Evolutionary conservation across 306 rosid species (phyloP), one percentile per base, ranked within the genome.

Genomic region (Castanea mollissima): DNA sequence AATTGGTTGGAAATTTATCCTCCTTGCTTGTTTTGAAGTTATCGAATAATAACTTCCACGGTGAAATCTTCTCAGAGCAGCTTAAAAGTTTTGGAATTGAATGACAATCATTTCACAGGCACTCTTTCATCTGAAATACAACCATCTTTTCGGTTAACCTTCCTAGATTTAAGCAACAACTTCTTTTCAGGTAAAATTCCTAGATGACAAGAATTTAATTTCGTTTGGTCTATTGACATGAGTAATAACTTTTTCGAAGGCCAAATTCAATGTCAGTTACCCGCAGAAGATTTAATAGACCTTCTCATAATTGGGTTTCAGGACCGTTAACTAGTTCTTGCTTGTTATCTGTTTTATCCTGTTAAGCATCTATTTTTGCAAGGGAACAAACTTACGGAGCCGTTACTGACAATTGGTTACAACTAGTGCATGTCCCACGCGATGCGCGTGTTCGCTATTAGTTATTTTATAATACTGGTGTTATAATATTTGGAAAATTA

Each of bases 151-250:
- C 41, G 3, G 29, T 27, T 38, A 6, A 1, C 0, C 5, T 5
- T 38, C 6, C 0, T 81, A 5, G 19, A 13, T 67, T 21, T 81
- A 10, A 51, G 80, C 16, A 62, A 71, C 18, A 76, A 81, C 29
- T 76, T 31, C 68, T 34, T 80, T 32, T 55, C 84, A 3, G 79
- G 84, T 19, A 13, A 1, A 80, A 80, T 80, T 76, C 69, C 81
- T 4, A 38, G 0, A 58, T 18, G 52, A 74, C 20, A 54, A 71
- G 6, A 71, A 81, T 52, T 76, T 20, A 12, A 20, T 34, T 44
- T 0, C 3, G 29, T 27, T 27, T 27, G 29, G 29, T 27, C 29
- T 27, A 27, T 81, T 75, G 35, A 75, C 5, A 29, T 76, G 60
- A 29, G 19, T n/a, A 8, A 59, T 0, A 81, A 81, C 20, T 56